These are phyloP conservation scores for Xylaria multiplex DNA, from an alignment of 2,329 filamentous ascomycete genomes.

Conservation along the genomic window DNA sequence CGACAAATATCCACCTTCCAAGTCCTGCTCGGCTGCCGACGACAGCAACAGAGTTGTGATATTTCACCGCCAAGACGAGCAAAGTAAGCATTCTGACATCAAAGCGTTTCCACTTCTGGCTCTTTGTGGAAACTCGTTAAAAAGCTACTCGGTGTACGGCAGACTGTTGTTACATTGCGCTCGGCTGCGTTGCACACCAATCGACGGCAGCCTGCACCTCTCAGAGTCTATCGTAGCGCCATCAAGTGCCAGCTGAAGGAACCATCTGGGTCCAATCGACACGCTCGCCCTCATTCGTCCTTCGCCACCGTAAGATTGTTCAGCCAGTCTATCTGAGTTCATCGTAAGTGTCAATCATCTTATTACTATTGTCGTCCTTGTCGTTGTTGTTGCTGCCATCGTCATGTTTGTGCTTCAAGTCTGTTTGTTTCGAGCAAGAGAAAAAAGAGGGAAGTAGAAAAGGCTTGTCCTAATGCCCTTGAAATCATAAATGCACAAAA, in stretches of 20 bases:
- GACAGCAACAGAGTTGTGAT: conserved; percentile 10
- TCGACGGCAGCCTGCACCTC: conserved; percentile 33
- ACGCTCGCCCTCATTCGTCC: conserved; percentile 2
- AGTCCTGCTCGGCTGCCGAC: conserved; percentile 3
- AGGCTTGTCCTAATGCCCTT: background rate
- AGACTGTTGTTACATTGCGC: conserved; percentile 34
- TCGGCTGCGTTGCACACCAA: conserved; percentile 32
- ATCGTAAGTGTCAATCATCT: conserved; percentile 41
- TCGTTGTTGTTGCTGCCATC: background rate
- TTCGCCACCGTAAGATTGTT: conserved; percentile 34
- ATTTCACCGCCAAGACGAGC: conserved; percentile 28
- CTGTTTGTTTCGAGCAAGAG: background rate
- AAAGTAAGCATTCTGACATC: conserved; percentile 22
- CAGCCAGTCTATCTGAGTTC: conserved; percentile 13
- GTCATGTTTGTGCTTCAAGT: conserved; percentile 15
- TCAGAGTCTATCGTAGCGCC: conserved; percentile 24
- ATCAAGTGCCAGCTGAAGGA: conserved; percentile 32
- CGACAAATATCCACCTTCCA: conserved; percentile 14
- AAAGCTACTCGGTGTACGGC: conserved; percentile 18
- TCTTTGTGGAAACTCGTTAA: conserved; percentile 25
- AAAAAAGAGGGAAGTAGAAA: background rate
- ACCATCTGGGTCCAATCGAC: conserved; percentile 36
- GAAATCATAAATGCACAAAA: conserved; percentile 19
- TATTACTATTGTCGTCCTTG: conserved; percentile 3
- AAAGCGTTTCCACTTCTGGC: conserved; percentile 16